Percentiles rank a stretch among this genome's conserved stretches.
Conservation (phyloP, 352 stramenopile species). For the Pythium phragmiticola region DNA sequence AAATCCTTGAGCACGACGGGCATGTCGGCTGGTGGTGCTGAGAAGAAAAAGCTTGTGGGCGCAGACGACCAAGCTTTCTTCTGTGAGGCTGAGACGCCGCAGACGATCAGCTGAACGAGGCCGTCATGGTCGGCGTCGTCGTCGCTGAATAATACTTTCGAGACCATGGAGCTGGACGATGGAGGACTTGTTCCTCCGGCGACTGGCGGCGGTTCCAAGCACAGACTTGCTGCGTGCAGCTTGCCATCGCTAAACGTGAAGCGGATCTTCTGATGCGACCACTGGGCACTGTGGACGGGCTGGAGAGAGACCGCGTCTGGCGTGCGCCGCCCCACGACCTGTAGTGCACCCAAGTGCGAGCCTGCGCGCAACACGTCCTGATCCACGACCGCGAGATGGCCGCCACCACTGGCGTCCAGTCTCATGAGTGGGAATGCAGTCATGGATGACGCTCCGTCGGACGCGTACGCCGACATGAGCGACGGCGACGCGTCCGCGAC, state of each 20-base stretch:
- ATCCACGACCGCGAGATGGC: slow-evolving; percentile 2
- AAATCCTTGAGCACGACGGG: slow-evolving; percentile 46
- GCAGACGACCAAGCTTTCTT: slow-evolving; percentile 56
- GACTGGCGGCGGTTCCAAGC: not conserved
- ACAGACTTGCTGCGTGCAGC: slow-evolving; percentile 7
- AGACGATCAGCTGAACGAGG: slow-evolving; percentile 20
- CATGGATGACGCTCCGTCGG: not conserved
- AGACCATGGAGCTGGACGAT: not conserved
- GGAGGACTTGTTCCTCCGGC: not conserved
- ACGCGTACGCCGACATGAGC: slow-evolving; percentile 33
- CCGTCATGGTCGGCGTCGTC: slow-evolving; percentile 20
- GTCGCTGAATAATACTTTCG: slow-evolving; percentile 24
- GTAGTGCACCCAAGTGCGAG: slow-evolving; percentile 6
- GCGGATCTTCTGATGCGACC: slow-evolving; percentile 13
- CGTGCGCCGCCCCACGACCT: slow-evolving; percentile 2
- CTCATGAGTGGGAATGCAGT: slow-evolving; percentile 3
- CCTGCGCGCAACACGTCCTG: slow-evolving; percentile 15
- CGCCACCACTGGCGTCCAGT: slow-evolving; percentile 4
- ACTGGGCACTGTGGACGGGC: slow-evolving; percentile 5
- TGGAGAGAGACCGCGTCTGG: not conserved
- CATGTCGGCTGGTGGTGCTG: not conserved
- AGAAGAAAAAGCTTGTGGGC: slow-evolving; percentile 22
- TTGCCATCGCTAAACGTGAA: slow-evolving; percentile 18
- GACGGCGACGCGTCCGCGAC: slow-evolving; percentile 43
- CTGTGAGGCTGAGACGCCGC: slow-evolving; percentile 22